These are phyloP conservation scores for Sinapis alba DNA, from an alignment of 441 rosid species.

Conservation along the genomic window DNA sequence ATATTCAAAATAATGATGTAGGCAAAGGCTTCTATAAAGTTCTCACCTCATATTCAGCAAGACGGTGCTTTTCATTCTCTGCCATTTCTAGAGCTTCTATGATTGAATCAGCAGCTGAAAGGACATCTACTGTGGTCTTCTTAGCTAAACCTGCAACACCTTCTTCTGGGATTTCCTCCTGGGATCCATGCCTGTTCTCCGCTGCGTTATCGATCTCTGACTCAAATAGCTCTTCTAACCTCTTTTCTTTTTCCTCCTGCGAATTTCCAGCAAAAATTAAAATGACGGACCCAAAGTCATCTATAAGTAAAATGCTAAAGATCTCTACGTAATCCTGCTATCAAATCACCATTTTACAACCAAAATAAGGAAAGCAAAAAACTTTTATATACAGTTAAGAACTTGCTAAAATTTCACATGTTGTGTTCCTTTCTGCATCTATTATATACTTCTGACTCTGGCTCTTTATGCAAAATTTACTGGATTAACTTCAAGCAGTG, in stretches of 20 bases:
- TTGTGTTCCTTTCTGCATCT: too few species aligned
- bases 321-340: background rate
- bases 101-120: conserved; percentile 80
- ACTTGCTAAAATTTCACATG: too few species aligned
- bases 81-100: conserved; percentile 81
- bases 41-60: conserved; percentile 72
- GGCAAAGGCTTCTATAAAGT: background rate
- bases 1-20: background rate
- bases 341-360: background rate
- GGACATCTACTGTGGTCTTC: conserved; percentile 75
- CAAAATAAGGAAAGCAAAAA: background rate
- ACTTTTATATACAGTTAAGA: too few species aligned
- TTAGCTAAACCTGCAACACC: conserved; percentile 92
- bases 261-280: conserved; percentile 28
- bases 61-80: conserved; percentile 63
- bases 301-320: background rate
- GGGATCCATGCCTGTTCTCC: conserved; percentile 61
- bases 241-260: conserved; percentile 98
- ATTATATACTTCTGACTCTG: background rate
- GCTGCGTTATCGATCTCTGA: conserved; percentile 74
- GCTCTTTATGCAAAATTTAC: conserved; percentile 1
- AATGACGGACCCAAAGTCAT: background rate
- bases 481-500: background rate
- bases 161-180: conserved; percentile 88
- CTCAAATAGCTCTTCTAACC: conserved; percentile 92